Conservation (phyloP, 345 rosid genomes). For the Eutrema japonicum region DNA sequence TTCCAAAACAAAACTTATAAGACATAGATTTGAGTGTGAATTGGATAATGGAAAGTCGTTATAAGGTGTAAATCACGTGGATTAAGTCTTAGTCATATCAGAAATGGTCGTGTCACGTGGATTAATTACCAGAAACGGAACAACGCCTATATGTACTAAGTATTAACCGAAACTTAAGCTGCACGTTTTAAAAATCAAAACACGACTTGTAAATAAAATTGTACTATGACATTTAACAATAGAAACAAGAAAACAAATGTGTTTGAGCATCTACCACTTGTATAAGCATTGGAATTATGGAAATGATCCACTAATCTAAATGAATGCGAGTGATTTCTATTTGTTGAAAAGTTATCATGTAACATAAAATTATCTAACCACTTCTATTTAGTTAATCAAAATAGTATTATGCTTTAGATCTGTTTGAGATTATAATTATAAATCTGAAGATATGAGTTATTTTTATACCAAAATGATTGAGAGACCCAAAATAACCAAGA, state of each 20-base stretch:
- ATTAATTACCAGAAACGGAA: constrained; percentile 17
- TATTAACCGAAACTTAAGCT: constrained; percentile 4
- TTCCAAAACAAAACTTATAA: neutral
- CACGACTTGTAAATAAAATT: neutral
- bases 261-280: too few species aligned
- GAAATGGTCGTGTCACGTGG: constrained; percentile 23
- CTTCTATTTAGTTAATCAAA: too few species aligned
- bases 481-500: too few species aligned
- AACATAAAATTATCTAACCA: too few species aligned
- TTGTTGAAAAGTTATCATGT: too few species aligned
- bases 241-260: neutral
- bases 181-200: constrained; percentile 20
- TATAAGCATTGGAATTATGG: too few species aligned
- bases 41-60: constrained; percentile 17
- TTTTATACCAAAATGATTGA: too few species aligned
- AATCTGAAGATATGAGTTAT: too few species aligned
- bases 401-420: too few species aligned
- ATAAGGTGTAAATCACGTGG: constrained; percentile 42
- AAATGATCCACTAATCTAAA: too few species aligned
- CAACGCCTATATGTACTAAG: neutral
- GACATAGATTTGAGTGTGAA: constrained; percentile 6
- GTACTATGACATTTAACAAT: neutral
- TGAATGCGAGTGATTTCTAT: too few species aligned
- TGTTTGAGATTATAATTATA: too few species aligned
- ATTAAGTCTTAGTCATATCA: constrained; percentile 23